phyloP scores from a whole-genome alignment of 1,284 basidiomycete genomes.

The Microbotryomycetes sp. region DNA sequence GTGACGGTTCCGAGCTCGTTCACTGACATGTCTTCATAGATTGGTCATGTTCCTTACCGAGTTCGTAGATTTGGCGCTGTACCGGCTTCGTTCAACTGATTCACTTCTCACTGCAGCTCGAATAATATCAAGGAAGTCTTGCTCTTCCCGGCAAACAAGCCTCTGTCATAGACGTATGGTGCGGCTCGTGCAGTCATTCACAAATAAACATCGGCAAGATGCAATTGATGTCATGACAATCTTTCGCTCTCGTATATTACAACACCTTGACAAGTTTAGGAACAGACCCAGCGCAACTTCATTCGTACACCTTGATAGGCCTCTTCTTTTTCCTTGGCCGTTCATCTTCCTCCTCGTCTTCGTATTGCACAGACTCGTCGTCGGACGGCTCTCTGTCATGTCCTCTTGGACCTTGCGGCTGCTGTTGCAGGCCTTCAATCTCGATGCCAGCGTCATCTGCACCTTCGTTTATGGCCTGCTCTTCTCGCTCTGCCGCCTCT shows the following conservation, averaged over 20 bases:
- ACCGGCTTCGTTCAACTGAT: neutral
- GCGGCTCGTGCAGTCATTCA: too few relatives aligned
- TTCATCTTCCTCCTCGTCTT: neutral
- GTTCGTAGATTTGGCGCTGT: constrained; percentile 6
- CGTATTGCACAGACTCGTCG: constrained; percentile 3
- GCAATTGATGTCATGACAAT: too few relatives aligned
- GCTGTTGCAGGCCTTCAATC: constrained; percentile 33
- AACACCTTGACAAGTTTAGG: neutral
- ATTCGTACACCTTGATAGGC: constrained; percentile 10
- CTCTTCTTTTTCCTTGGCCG: constrained; percentile 4
- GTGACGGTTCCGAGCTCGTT: neutral
- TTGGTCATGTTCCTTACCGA: constrained; percentile 94
- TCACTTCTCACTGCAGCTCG: constrained; percentile 42
- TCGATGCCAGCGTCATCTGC: constrained; percentile 26
- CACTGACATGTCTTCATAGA: constrained; percentile 36
- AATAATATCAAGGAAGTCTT: constrained; percentile 54
- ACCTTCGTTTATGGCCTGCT: constrained; percentile 5
- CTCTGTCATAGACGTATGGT: constrained; percentile 21
- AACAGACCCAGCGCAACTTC: neutral
- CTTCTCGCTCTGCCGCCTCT: constrained; percentile 14
- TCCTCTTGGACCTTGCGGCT: neutral
- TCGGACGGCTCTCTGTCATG: neutral
- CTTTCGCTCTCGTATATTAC: too few relatives aligned
- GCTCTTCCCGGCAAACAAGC: constrained; percentile 34
- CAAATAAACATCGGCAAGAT: too few relatives aligned